These are phyloP conservation scores for Diaporthe humulicola DNA, from an alignment of 2,329 filamentous ascomycete genomes.

Conservation along the genomic window DNA sequence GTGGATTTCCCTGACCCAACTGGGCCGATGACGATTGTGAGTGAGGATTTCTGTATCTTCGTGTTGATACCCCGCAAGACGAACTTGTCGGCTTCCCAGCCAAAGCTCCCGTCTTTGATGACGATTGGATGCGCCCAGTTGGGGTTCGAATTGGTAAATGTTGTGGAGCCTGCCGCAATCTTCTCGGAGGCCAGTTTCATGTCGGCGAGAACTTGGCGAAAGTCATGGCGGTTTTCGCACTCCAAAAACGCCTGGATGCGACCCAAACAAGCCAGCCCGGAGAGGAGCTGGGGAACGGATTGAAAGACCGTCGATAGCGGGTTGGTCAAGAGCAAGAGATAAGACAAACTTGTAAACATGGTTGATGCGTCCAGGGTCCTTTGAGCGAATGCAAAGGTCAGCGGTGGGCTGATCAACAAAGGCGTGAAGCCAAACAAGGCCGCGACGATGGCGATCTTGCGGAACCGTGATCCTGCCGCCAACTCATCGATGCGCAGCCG, in stretches of 20 bases:
- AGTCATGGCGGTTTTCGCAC: slow-evolving; percentile 45
- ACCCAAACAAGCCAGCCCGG: slow-evolving; percentile 49
- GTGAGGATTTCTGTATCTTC: slow-evolving; percentile 33
- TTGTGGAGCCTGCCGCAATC: neutral
- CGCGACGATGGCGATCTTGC: slow-evolving; percentile 43
- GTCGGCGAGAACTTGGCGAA: slow-evolving; percentile 26
- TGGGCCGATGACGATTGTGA: slow-evolving; percentile 54
- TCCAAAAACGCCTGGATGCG: slow-evolving; percentile 56
- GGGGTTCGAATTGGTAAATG: neutral
- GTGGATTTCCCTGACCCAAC: slow-evolving; percentile 55
- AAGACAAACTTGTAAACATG: slow-evolving; percentile 51
- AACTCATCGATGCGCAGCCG: slow-evolving; percentile 45
- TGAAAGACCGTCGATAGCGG: slow-evolving; percentile 52
- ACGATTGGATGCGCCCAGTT: neutral
- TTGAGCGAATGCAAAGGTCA: slow-evolving; percentile 48
- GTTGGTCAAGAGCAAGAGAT: slow-evolving; percentile 50
- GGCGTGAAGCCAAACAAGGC: slow-evolving; percentile 52
- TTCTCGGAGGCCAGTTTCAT: neutral
- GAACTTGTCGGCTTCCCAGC: slow-evolving; percentile 13
- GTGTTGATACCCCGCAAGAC: neutral
- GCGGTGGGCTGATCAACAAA: slow-evolving; percentile 51
- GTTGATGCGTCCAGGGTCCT: slow-evolving; percentile 44
- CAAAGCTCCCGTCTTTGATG: neutral
- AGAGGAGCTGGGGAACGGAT: slow-evolving; percentile 48
- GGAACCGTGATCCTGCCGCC: slow-evolving; percentile 42